A percentile compares a stretch with the other conserved stretches of the same genome.
Conservation (phyloP, 371 early-diverging fungal genomes). For the Zychaea mexicana region DNA sequence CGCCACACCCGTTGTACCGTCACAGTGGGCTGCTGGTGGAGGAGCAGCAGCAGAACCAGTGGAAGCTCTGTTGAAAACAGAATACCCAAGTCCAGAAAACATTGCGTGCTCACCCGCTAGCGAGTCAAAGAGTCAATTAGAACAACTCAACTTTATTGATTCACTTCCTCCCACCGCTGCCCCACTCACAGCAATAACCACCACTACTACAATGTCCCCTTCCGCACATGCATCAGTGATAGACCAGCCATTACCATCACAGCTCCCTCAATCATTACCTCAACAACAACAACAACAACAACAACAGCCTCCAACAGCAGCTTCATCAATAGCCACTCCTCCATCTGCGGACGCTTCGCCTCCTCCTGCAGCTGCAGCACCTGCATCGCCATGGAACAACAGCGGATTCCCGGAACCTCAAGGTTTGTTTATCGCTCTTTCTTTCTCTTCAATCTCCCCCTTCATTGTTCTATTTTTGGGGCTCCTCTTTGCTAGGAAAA, state of each 20-base stretch:
- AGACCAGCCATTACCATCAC: too few relatives aligned
- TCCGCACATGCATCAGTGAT: not conserved
- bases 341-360: not conserved
- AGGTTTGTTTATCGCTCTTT: not conserved
- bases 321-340: not conserved
- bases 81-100: slow-evolving; percentile 12
- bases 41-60: not conserved
- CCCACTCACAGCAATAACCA: not conserved
- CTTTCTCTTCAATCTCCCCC: not conserved
- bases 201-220: not conserved
- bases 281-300: not conserved
- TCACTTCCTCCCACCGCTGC: not conserved
- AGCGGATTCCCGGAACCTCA: slow-evolving; percentile 6
- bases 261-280: not conserved
- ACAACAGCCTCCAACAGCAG: not conserved
- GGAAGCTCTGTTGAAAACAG: not conserved
- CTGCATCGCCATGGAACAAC: not conserved
- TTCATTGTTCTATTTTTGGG: not conserved
- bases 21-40: slow-evolving; percentile 15
- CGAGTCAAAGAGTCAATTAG: not conserved
- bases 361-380: slow-evolving; percentile 2
- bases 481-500: too few relatives aligned
- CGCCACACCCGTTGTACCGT: slow-evolving; percentile 18
- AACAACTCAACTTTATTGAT: not conserved
- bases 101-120: not conserved